Percentiles rank a stretch among this genome's conserved stretches.
Evolutionary conservation across 495 filamentous ascomycete species (phyloP).

Genomic region (Xylaria castorea): DNA sequence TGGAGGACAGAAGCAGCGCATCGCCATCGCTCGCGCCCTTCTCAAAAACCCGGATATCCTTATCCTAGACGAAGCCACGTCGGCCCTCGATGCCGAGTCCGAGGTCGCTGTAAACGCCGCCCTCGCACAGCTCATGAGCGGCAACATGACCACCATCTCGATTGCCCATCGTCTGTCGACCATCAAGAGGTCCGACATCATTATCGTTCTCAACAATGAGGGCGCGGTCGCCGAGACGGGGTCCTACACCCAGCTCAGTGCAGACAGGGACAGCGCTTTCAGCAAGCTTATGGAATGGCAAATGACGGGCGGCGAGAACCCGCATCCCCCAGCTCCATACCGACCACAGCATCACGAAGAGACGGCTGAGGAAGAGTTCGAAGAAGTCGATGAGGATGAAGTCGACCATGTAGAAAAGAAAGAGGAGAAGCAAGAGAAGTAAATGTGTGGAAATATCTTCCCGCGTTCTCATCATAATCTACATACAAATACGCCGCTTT

Average conservation of each 20-base stretch:
- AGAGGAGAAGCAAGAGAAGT: constrained; percentile 23
- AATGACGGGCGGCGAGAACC: constrained; percentile 80
- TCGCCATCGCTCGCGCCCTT: constrained; percentile 92
- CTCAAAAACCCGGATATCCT: constrained; percentile 97
- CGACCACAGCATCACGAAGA: constrained; percentile 42
- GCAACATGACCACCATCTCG: constrained; percentile 89
- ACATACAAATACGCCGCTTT: not conserved
- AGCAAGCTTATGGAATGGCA: constrained; percentile 99
- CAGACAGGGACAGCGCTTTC: constrained; percentile 78
- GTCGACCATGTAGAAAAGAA: constrained; percentile 43
- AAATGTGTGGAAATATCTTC: constrained; percentile 1
- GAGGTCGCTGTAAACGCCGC: constrained; percentile 95
- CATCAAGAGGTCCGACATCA: constrained; percentile 91
- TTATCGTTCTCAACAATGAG: constrained; percentile 85
- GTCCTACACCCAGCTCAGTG: constrained; percentile 76
- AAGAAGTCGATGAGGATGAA: constrained; percentile 50
- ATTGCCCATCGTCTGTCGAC: constrained; percentile 95
- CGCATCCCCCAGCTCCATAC: constrained; percentile 31
- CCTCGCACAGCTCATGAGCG: constrained; percentile 76
- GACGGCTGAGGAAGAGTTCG: constrained; percentile 41
- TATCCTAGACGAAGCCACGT: constrained; percentile 93
- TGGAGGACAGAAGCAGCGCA: constrained; percentile 96
- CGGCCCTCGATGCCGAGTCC: constrained; percentile 94
- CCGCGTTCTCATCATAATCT: not conserved
- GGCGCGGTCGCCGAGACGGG: constrained; percentile 91